Evolutionary conservation across 2,329 filamentous ascomycete genomes (phyloP), one percentile per base, ranked within the genome.

Genomic region (Trichoderma sp.): DNA sequence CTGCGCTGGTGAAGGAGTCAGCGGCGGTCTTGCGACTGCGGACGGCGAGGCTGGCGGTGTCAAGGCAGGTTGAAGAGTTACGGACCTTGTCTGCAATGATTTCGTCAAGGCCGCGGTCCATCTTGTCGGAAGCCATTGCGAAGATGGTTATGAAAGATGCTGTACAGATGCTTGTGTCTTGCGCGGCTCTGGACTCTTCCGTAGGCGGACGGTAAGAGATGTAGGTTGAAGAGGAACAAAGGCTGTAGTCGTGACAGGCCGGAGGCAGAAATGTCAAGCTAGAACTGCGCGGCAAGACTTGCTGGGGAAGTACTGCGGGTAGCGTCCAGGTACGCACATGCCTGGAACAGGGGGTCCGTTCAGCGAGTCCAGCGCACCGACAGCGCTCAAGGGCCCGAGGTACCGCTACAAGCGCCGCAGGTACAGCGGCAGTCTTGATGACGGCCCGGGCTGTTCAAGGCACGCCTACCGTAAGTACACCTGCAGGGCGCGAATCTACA

Each of bases 61-160:
- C n/a, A 26, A 56, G 39, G 26, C 47, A 43, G 48, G 48, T 14
- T 9, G 55, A 66, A 57, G 52, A 21, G 28, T 57, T 50, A 68
- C 74, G 59, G 73, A 81, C 79, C 73, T 76, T 79, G 68, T 85
- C 82, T 65, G 80, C 81, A 69, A 85, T 82, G 71, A 85, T 85
- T 73, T 85, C 83, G 73, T 85, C 83, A 39, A 85, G 81, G 65
- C 82, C 83, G 70, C 81, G 82, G 69, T 83, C 82, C 81, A 85
- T 82, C 67, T 78, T 80, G 67, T 76, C 74, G 62, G 76, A 50
- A 66, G 66, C 72, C 77, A 78, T 80, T 63, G 45, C 72, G 66
- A 28, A 39, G 52, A 66, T 45, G 55, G 19, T 41, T 28, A 39
- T 50, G 14, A 14, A 39, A 19, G 45, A 63, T 63, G n/a, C 48